Conservation (phyloP, 495 filamentous ascomycete species). For the Aspergillus nidulans region DNA sequence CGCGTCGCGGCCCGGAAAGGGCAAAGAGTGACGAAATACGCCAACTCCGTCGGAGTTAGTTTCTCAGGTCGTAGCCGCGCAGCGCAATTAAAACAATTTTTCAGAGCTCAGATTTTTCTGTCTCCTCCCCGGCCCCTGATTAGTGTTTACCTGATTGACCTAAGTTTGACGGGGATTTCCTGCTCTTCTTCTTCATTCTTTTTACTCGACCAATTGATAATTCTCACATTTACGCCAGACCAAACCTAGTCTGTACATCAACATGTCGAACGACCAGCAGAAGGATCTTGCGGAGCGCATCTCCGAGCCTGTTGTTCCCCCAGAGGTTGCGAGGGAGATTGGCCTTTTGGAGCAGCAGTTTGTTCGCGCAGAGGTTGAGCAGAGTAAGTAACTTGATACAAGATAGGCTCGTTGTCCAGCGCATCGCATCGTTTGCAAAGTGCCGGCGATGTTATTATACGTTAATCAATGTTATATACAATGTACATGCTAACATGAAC, state of each 20-base stretch:
- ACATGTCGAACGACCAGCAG: not conserved
- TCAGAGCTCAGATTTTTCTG: not conserved
- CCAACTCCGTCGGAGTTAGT: not conserved
- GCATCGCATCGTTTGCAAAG: not conserved
- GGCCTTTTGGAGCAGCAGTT: slow-evolving; percentile 36
- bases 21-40: not conserved
- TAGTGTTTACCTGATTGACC: not conserved
- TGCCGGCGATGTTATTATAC: not conserved
- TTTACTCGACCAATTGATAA: not conserved
- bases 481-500: slow-evolving; percentile 3
- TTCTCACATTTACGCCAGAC: not conserved
- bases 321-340: slow-evolving; percentile 30
- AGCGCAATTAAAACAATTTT: not conserved
- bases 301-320: slow-evolving; percentile 29
- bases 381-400: slow-evolving; percentile 28
- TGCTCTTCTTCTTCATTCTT: not conserved
- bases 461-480: not conserved
- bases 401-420: not conserved
- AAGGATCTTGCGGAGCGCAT: slow-evolving; percentile 27
- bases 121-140: not conserved
- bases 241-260: not conserved
- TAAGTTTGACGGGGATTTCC: not conserved
- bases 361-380: slow-evolving; percentile 34
- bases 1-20: not conserved
- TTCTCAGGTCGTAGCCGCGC: not conserved